Evolutionary conservation across 2,329 filamentous ascomycete genomes (phyloP).

Genomic region (Pleoardoris graminearum): DNA sequence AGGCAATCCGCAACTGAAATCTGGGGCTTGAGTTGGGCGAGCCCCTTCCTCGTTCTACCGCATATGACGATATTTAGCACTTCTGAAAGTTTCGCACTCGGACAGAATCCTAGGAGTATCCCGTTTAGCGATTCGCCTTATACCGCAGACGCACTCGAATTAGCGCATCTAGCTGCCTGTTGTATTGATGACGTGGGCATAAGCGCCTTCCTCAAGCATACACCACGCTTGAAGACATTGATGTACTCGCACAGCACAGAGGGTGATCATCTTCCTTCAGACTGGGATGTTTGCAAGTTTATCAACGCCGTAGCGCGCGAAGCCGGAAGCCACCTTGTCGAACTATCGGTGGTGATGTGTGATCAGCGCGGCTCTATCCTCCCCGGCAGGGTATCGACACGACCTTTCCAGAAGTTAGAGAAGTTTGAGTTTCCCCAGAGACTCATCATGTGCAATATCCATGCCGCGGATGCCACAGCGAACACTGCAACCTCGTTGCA

Average conservation of each 20-base stretch:
- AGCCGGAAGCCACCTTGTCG: conserved; percentile 24
- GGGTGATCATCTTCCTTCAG: conserved; percentile 7
- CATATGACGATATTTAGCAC: conserved; percentile 17
- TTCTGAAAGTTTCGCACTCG: conserved; percentile 10
- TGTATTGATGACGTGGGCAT: conserved; percentile 22
- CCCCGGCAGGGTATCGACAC: conserved; percentile 25
- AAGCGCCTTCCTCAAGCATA: conserved; percentile 24
- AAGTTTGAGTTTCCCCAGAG: conserved; percentile 25
- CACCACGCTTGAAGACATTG: conserved; percentile 20
- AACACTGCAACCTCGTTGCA: conserved; percentile 10
- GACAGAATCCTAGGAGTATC: conserved; percentile 5
- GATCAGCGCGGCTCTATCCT: conserved; percentile 16
- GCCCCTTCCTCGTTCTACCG: conserved; percentile 22
- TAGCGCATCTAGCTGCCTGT: conserved; percentile 12
- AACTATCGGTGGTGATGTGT: conserved; percentile 20
- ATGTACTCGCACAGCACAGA: conserved; percentile 20
- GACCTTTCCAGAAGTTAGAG: conserved; percentile 21
- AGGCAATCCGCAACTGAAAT: conserved; percentile 9
- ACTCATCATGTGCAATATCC: conserved; percentile 21
- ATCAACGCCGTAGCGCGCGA: conserved; percentile 19
- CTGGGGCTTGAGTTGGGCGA: conserved; percentile 17
- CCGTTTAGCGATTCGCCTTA: conserved; percentile 6
- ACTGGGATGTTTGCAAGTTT: conserved; percentile 31
- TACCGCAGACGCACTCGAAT: conserved; percentile 17
- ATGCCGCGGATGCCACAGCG: conserved; percentile 8